These are phyloP conservation scores for Aaosphaeria pasadenensis DNA, from an alignment of 2,329 filamentous ascomycete genomes.

Conservation along the genomic window DNA sequence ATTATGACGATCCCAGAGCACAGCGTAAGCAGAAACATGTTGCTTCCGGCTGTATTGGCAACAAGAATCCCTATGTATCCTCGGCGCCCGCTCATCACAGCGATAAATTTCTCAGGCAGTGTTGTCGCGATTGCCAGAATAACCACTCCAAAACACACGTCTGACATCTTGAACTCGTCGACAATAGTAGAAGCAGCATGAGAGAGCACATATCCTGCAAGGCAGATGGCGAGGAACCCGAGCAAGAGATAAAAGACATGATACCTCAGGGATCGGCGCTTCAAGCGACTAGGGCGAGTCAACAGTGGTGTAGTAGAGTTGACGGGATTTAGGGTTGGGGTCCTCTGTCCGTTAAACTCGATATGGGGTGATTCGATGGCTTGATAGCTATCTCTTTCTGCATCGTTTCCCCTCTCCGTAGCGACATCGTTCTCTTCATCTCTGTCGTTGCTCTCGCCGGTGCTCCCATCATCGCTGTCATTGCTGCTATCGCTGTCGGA, in stretches of 20 bases:
- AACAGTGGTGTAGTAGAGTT: background rate
- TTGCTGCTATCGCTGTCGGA: slow-evolving; percentile 43
- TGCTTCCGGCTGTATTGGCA: slow-evolving; percentile 54
- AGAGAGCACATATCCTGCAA: too few relatives aligned
- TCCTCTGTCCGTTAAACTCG: background rate
- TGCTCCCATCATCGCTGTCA: background rate
- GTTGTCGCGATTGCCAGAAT: too few relatives aligned
- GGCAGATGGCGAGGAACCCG: too few relatives aligned
- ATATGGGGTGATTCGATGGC: background rate
- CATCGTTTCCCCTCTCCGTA: background rate
- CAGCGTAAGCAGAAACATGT: slow-evolving; percentile 54
- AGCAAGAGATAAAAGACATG: too few relatives aligned
- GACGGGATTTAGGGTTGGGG: background rate
- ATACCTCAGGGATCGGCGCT: too few relatives aligned
- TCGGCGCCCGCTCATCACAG: background rate
- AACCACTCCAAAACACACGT: too few relatives aligned
- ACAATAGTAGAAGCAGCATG: too few relatives aligned
- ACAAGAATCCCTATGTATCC: slow-evolving; percentile 51
- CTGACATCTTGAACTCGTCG: too few relatives aligned
- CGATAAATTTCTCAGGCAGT: too few relatives aligned
- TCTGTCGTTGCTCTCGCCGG: background rate
- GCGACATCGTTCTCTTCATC: background rate
- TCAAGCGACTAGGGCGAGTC: background rate
- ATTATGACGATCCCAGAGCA: slow-evolving; percentile 43
- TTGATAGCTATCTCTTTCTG: background rate